Evolutionary conservation across 352 stramenopile species (phyloP).

Genomic region (Phytophthora ramorum): DNA sequence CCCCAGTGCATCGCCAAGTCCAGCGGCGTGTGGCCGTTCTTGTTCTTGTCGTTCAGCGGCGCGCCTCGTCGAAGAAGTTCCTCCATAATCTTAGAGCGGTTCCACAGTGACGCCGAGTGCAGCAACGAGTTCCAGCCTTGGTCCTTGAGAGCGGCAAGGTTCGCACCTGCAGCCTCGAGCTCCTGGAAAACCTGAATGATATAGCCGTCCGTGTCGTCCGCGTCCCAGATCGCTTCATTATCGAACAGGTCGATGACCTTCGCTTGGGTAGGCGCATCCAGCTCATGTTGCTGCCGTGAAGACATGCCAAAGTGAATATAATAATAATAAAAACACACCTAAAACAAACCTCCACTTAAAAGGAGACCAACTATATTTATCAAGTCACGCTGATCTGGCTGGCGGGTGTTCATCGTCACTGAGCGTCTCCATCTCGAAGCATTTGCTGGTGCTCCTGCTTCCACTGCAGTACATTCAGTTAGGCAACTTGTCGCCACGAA

Average conservation of each 20-base stretch:
- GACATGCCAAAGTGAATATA: slow-evolving; percentile 23
- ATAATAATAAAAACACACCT: not conserved
- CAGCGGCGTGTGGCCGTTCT: slow-evolving; percentile 55
- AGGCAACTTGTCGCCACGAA: not conserved
- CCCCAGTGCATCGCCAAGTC: slow-evolving; percentile 68
- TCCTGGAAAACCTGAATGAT: slow-evolving; percentile 51
- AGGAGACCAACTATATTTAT: slow-evolving; percentile 36
- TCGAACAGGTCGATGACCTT: slow-evolving; percentile 60
- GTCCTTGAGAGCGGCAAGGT: slow-evolving; percentile 40
- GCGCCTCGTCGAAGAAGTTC: slow-evolving; percentile 51
- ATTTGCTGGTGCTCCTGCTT: slow-evolving; percentile 47
- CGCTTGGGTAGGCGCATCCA: slow-evolving; percentile 26
- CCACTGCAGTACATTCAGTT: slow-evolving; percentile 25
- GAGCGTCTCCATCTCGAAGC: slow-evolving; percentile 14
- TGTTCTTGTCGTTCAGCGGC: slow-evolving; percentile 56
- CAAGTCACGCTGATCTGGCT: not conserved
- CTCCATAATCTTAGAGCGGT: slow-evolving; percentile 57
- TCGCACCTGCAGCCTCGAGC: slow-evolving; percentile 33
- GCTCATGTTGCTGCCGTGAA: slow-evolving; percentile 10
- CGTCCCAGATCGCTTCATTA: slow-evolving; percentile 65
- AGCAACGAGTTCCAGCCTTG: slow-evolving; percentile 56
- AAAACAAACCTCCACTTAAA: not conserved
- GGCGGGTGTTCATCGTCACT: slow-evolving; percentile 4
- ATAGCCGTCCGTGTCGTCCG: slow-evolving; percentile 58
- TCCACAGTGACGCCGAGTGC: slow-evolving; percentile 60